Evolutionary conservation across 2,329 filamentous ascomycete species (phyloP).

Genomic region (Stylonectria norvegica): DNA sequence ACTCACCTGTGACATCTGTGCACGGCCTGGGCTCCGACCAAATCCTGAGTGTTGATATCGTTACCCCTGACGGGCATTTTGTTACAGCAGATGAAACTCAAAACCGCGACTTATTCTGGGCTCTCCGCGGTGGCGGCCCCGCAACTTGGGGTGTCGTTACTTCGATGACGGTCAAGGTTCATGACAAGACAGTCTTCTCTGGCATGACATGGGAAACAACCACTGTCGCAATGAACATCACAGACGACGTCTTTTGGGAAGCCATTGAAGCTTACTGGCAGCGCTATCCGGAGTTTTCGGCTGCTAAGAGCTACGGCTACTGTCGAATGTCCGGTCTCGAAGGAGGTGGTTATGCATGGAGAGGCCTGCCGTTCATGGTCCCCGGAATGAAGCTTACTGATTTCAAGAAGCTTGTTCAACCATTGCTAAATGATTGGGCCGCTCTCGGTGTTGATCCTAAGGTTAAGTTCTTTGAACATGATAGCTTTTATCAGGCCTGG

Average conservation of each 20-base stretch:
- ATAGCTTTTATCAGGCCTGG: conserved; percentile 37
- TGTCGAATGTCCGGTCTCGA: conserved; percentile 16
- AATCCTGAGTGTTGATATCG: conserved; percentile 47
- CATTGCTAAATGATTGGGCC: conserved; percentile 28
- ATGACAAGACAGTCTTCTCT: conserved; percentile 30
- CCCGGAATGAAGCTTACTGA: conserved; percentile 32
- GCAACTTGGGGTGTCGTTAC: conserved; percentile 41
- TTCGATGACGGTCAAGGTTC: conserved; percentile 35
- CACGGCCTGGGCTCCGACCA: conserved; percentile 46
- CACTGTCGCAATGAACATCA: conserved; percentile 26
- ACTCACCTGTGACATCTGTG: conserved; percentile 44
- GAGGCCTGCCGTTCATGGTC: conserved; percentile 35
- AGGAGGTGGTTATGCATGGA: conserved; percentile 25
- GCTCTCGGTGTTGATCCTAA: conserved; percentile 29
- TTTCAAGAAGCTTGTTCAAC: conserved; percentile 31
- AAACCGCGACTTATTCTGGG: conserved; percentile 50
- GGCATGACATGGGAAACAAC: conserved; percentile 37
- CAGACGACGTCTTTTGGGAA: conserved; percentile 32
- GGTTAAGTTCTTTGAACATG: conserved; percentile 33
- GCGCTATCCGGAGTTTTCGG: conserved; percentile 29
- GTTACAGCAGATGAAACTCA: conserved; percentile 38
- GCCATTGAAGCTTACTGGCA: conserved; percentile 32
- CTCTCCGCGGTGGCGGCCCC: conserved; percentile 44
- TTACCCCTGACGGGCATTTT: conserved; percentile 42
- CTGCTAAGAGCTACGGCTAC: conserved; percentile 28